These are phyloP conservation scores for Polyplosphaeria fusca DNA, from an alignment of 495 filamentous ascomycete genomes.

Conservation along the genomic window DNA sequence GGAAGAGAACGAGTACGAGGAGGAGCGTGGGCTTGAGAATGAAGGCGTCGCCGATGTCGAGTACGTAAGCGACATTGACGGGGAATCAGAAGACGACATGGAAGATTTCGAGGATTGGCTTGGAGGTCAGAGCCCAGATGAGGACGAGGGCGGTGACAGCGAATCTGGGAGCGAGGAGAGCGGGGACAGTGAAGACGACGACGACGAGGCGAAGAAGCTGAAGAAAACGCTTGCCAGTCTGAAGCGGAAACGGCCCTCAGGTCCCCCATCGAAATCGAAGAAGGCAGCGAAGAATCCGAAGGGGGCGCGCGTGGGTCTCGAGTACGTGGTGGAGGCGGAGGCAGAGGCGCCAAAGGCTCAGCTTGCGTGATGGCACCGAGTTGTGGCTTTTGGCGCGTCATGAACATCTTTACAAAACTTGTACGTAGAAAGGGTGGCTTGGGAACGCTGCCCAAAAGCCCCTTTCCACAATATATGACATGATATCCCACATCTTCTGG, in stretches of 20 bases:
- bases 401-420: too few relatives aligned
- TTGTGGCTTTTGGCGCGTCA: too few relatives aligned
- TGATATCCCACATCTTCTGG: too few relatives aligned
- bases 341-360: constrained; percentile 23
- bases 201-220: constrained; percentile 30
- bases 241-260: constrained; percentile 47
- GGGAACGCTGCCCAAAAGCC: too few relatives aligned
- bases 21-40: constrained; percentile 59
- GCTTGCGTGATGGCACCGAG: constrained; percentile 7
- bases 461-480: too few relatives aligned
- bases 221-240: constrained; percentile 44
- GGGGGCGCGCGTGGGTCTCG: constrained; percentile 47
- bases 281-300: constrained; percentile 46
- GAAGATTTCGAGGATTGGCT: constrained; percentile 76
- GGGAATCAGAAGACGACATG: constrained; percentile 52
- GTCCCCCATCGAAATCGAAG: constrained; percentile 41
- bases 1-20: constrained; percentile 69
- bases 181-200: constrained; percentile 45
- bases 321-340: constrained; percentile 50
- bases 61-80: constrained; percentile 74
- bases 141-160: constrained; percentile 42
- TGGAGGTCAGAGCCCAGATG: constrained; percentile 58
- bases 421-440: too few relatives aligned
- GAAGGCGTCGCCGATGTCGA: constrained; percentile 77
- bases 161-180: constrained; percentile 36